These are phyloP conservation scores for Trypanosoma rangeli DNA, from an alignment of 208 protist species.

Conservation along the genomic window DNA sequence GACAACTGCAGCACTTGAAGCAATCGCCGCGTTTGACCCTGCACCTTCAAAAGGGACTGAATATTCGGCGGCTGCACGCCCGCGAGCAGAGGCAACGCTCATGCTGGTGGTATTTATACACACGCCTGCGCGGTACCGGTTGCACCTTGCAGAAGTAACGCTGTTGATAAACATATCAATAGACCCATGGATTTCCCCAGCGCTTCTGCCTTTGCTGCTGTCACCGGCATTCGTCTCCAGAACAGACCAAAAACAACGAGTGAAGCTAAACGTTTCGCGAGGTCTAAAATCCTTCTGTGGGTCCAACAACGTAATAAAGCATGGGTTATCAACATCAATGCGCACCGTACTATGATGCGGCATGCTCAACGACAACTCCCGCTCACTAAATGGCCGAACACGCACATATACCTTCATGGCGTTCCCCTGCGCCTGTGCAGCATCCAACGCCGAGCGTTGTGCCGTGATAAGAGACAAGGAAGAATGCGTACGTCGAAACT, in stretches of 20 bases:
- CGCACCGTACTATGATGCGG: slow-evolving; percentile 61
- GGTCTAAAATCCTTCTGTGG: slow-evolving; percentile 56
- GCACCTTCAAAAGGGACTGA: slow-evolving; percentile 27
- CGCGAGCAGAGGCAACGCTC: slow-evolving; percentile 22
- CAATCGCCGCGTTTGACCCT: slow-evolving; percentile 57
- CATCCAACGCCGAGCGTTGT: slow-evolving; percentile 3
- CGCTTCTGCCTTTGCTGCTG: neutral
- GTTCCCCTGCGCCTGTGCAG: slow-evolving; percentile 40
- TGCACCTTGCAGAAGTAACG: slow-evolving; percentile 20
- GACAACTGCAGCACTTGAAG: slow-evolving; percentile 35
- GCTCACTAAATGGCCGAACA: slow-evolving; percentile 83
- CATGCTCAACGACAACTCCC: slow-evolving; percentile 50
- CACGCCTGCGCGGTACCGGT: neutral
- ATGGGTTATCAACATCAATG: slow-evolving; percentile 74
- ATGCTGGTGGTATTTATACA: neutral
- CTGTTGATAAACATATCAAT: slow-evolving; percentile 48
- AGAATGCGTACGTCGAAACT: slow-evolving; percentile 24
- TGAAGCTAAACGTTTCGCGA: slow-evolving; percentile 68
- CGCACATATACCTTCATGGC: slow-evolving; percentile 88
- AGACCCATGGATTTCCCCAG: slow-evolving; percentile 31
- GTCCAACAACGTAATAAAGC: slow-evolving; percentile 68
- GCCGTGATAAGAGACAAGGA: slow-evolving; percentile 11
- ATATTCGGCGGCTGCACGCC: neutral
- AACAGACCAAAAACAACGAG: slow-evolving; percentile 83
- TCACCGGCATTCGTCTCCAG: slow-evolving; percentile 29